phyloP scores from a whole-genome alignment of 306 rosid genomes.

The Quercus aquifolioides region DNA sequence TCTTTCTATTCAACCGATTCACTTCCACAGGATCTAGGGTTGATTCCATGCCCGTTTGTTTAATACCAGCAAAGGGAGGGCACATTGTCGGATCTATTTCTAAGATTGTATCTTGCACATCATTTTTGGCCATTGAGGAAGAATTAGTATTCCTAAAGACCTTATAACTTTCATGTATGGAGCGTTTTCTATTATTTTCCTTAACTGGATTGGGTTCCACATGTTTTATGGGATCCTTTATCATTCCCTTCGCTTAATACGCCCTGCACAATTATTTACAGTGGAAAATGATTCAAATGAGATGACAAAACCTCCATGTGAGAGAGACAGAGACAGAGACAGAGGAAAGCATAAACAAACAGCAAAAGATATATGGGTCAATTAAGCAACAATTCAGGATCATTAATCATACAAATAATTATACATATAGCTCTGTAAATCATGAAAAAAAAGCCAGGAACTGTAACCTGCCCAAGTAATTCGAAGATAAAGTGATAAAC shows the following conservation, averaged over 20 bases:
- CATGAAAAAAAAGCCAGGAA: background rate
- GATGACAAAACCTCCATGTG: background rate
- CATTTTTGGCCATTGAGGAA: conserved; percentile 20
- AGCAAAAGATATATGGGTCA: background rate
- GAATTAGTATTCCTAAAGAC: conserved; percentile 12
- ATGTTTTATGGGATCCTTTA: conserved; percentile 2
- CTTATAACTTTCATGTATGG: conserved; percentile 7
- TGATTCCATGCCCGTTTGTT: conserved; percentile 12
- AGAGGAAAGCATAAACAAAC: background rate
- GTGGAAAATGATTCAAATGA: background rate
- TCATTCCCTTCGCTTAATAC: conserved; percentile 18
- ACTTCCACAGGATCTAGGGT: background rate
- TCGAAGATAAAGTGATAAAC: background rate
- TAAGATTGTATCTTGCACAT: conserved; percentile 15
- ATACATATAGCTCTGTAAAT: background rate
- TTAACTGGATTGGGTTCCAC: conserved; percentile 1
- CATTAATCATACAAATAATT: background rate
- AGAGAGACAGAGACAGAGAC: no score
- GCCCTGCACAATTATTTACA: conserved; percentile 20
- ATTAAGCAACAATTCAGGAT: background rate
- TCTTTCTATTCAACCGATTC: conserved; percentile 13
- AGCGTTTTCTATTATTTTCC: background rate
- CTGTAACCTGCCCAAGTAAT: background rate
- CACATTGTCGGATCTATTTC: conserved; percentile 3
- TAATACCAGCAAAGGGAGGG: conserved; percentile 12